Base-by-base conservation (phyloP, 495 filamentous ascomycete species). In the Trichocladium uniseriatum region DNA sequence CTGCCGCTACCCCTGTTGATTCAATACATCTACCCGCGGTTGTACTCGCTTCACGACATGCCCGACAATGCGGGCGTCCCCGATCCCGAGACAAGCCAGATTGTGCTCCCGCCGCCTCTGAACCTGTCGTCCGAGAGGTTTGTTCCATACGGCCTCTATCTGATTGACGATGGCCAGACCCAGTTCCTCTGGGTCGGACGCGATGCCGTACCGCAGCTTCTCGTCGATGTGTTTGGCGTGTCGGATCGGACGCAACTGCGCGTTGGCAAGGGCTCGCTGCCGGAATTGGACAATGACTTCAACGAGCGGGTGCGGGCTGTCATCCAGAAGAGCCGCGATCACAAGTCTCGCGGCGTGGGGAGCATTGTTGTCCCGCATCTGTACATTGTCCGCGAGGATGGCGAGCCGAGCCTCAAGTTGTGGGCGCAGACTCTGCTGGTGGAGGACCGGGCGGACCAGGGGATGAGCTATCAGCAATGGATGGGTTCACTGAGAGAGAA, bases 1-100 rank as follows among this genome's bases (percentile, higher is more conserved):
- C 78, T 97, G 21, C 92, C 92, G 5, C 73, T 95, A 22, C 87
- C 89, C 11, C 79, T 98, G 18, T 69, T 98, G 55, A 91, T 96
- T 56, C 92, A 95, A 71, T 97, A 95, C 71, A 94, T 98, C 56
- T 94, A 97, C 70, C 90, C 91, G 15, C 81, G 80, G 54, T 77
- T 97, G 59, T 95, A 94, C 71, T 94, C 88, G 5, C 77, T 96
- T 35, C 91, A 97, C 57, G 91, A 97, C 67, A 96, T 98, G 92
- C 89, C 92, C n/a, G 89, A 95, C 67, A 81, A 80, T 51, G 88
- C 89, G 5, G 92, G 92, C 43, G 66, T 90, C 27, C 86, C 89
- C 1, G 86, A 97, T 60, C 77, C 82, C 22, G 74, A 84, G 53
- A 95, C 85, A 0, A 87, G 88, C 50, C 87, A 92, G 58, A 96